phyloP scores from a whole-genome alignment of 495 filamentous ascomycete species.

The Aspergillus asperescens region DNA sequence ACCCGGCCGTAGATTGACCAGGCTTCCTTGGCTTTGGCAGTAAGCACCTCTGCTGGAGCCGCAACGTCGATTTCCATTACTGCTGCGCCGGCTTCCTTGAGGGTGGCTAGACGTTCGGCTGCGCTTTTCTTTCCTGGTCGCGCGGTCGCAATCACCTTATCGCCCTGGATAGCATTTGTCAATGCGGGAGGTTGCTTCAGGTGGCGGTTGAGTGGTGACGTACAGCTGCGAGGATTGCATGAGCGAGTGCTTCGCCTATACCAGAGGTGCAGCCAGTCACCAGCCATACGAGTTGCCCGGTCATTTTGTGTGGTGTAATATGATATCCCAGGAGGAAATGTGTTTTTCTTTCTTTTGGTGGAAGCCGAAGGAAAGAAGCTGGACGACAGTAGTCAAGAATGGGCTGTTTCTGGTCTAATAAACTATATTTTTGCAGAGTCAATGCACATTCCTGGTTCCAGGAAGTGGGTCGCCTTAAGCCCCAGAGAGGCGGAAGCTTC shows the following conservation, averaged over 20 bases:
- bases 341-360: no score
- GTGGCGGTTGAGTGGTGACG: neutral
- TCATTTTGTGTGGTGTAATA: no score
- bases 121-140: constrained; percentile 20
- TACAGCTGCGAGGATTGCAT: constrained; percentile 28
- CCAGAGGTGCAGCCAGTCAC: neutral
- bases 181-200: no score
- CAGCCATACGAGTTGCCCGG: constrained; percentile 5
- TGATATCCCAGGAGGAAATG: no score
- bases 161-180: constrained; percentile 34
- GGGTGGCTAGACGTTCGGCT: constrained; percentile 24
- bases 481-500: no score
- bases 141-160: constrained; percentile 49
- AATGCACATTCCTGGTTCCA: no score
- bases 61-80: constrained; percentile 35
- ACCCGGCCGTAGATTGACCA: constrained; percentile 33
- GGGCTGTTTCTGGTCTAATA: no score
- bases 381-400: no score
- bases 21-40: constrained; percentile 36
- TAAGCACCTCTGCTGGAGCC: constrained; percentile 13
- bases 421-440: no score
- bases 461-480: no score
- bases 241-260: constrained; percentile 31
- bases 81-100: constrained; percentile 29
- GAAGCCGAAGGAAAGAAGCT: no score